These are phyloP conservation scores for Alternaria atra DNA, from an alignment of 2,329 filamentous ascomycete species.

Conservation along the genomic window DNA sequence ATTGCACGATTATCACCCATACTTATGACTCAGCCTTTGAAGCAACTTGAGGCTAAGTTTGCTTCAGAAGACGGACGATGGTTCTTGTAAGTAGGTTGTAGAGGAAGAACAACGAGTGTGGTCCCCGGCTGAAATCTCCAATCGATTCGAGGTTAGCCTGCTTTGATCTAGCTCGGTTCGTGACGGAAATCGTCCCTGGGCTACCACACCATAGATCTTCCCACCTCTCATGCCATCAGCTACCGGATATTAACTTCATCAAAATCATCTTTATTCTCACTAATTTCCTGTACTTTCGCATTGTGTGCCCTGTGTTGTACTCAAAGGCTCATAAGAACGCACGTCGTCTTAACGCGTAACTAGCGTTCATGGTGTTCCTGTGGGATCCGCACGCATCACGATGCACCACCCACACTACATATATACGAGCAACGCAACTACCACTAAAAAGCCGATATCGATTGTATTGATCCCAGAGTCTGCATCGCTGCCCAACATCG, in stretches of 20 bases:
- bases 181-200: neutral
- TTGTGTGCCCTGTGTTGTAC: neutral
- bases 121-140: neutral
- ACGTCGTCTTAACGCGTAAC: neutral
- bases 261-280: neutral
- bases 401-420: neutral
- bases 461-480: neutral
- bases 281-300: neutral
- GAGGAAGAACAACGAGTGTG: neutral
- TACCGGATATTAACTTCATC: neutral
- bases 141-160: neutral
- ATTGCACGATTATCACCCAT: neutral
- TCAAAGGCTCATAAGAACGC: neutral
- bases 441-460: neutral
- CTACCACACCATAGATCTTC: neutral
- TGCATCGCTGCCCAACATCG: conserved; percentile 26
- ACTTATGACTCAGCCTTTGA: neutral
- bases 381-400: neutral
- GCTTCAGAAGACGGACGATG: neutral
- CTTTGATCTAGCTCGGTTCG: neutral
- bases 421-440: neutral
- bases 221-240: neutral
- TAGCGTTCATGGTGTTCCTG: neutral
- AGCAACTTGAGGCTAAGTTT: neutral
- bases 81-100: neutral